Conservation (phyloP, 768 basidiomycete species). For the Exsudoporus frostii region DNA sequence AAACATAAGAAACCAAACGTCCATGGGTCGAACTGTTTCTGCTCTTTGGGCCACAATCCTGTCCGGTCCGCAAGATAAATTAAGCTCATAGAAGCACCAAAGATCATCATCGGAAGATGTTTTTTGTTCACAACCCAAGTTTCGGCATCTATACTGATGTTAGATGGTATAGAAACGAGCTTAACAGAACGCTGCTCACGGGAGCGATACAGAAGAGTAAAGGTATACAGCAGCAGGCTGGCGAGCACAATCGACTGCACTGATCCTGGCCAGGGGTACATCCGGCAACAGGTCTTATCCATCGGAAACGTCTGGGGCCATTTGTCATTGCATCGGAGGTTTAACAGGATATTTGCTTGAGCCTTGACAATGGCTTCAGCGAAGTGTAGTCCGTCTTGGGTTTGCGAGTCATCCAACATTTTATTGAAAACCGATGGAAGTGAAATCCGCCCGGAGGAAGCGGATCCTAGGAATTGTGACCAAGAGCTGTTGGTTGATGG, state of each 20-base stretch:
- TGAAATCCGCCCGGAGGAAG: slow-evolving; percentile 39
- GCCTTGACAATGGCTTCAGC: slow-evolving; percentile 54
- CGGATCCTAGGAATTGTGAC: slow-evolving; percentile 23
- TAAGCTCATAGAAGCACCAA: slow-evolving; percentile 64
- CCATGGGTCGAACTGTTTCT: slow-evolving; percentile 76
- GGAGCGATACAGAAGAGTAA: slow-evolving; percentile 40
- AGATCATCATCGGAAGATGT: slow-evolving; percentile 47
- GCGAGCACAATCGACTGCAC: slow-evolving; percentile 54
- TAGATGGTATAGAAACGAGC: slow-evolving; percentile 11
- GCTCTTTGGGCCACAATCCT: slow-evolving; percentile 82
- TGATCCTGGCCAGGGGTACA: slow-evolving; percentile 63
- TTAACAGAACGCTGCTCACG: slow-evolving; percentile 15
- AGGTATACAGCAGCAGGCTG: slow-evolving; percentile 49
- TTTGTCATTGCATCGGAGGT: slow-evolving; percentile 74
- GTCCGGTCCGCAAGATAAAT: slow-evolving; percentile 85
- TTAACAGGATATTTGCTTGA: slow-evolving; percentile 78
- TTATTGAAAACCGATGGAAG: slow-evolving; percentile 79
- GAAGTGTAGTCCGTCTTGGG: slow-evolving; percentile 85
- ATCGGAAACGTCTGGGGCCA: slow-evolving; percentile 61
- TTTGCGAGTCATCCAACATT: slow-evolving; percentile 70
- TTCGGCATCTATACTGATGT: slow-evolving; percentile 18
- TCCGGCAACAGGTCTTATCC: slow-evolving; percentile 78
- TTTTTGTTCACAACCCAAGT: slow-evolving; percentile 14
- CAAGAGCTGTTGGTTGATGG: slow-evolving; percentile 32
- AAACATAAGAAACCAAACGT: slow-evolving; percentile 61